A percentile compares a stretch with the other conserved stretches of the same genome.
Evolutionary conservation across 2,329 filamentous ascomycete genomes (phyloP).

Genomic region (Penicillium sp.): DNA sequence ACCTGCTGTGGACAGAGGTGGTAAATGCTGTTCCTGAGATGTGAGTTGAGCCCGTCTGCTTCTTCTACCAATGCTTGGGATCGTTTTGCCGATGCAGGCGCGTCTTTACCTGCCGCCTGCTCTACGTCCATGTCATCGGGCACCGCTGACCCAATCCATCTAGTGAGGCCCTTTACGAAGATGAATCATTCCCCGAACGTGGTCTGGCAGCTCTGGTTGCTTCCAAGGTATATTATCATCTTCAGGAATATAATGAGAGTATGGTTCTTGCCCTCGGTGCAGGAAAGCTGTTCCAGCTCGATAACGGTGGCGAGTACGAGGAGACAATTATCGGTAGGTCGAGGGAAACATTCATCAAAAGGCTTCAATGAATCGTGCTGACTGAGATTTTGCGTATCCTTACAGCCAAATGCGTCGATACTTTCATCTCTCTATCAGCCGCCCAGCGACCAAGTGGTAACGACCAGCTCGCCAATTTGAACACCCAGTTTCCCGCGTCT

Average conservation of each 20-base stretch:
- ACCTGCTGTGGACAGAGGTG: constrained; percentile 97
- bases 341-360: background rate
- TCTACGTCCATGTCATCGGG: background rate
- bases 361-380: background rate
- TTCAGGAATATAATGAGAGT: constrained; percentile 98
- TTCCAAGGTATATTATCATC: constrained; percentile 97
- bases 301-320: constrained; percentile 91
- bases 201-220: constrained; percentile 92
- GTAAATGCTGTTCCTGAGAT: constrained; percentile 91
- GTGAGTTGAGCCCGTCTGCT: constrained; percentile 60
- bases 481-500: constrained; percentile 75
- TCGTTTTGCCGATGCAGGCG: constrained; percentile 2
- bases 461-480: constrained; percentile 68
- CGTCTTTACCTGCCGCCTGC: background rate
- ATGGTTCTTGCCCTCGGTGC: constrained; percentile 97
- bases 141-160: constrained; percentile 20
- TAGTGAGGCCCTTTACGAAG: constrained; percentile 96
- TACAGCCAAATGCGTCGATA: constrained; percentile 88
- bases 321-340: constrained; percentile 88
- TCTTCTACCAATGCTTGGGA: background rate
- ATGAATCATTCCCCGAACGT: constrained; percentile 90
- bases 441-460: constrained; percentile 57
- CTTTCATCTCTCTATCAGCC: constrained; percentile 84
- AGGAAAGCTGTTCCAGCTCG: constrained; percentile 91
- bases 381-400: constrained; percentile 9